Evolutionary conservation across 352 stramenopile genomes (phyloP).

Genomic region (Phytopythium vexans): DNA sequence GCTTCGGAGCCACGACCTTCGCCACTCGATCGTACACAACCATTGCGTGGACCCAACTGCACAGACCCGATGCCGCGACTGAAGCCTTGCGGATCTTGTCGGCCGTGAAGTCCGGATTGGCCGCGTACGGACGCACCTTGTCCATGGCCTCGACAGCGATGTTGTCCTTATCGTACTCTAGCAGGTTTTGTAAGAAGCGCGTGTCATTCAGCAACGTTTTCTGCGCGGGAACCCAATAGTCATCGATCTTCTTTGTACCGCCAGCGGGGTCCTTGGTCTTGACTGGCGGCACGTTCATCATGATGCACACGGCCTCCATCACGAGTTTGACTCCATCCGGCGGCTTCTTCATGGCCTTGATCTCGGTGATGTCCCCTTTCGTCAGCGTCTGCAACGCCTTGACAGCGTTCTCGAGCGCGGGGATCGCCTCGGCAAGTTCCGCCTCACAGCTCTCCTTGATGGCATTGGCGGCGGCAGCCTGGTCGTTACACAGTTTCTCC

Average conservation of each 20-base stretch:
- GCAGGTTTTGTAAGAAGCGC: slow-evolving; percentile 90
- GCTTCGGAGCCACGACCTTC: slow-evolving; percentile 92
- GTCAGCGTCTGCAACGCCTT: slow-evolving; percentile 92
- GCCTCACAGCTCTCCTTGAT: slow-evolving; percentile 92
- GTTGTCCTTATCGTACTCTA: slow-evolving; percentile 96
- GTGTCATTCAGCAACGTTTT: slow-evolving; percentile 93
- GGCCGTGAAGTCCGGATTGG: slow-evolving; percentile 90
- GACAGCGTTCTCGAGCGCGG: slow-evolving; percentile 88
- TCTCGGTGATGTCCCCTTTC: slow-evolving; percentile 93
- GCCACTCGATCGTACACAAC: slow-evolving; percentile 94
- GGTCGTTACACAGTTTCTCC: slow-evolving; percentile 83
- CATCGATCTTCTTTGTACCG: slow-evolving; percentile 90
- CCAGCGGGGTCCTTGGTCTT: slow-evolving; percentile 92
- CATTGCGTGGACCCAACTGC: slow-evolving; percentile 96
- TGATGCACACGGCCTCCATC: slow-evolving; percentile 95
- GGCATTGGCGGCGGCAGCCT: slow-evolving; percentile 81
- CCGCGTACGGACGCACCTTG: slow-evolving; percentile 83
- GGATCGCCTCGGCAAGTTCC: slow-evolving; percentile 91
- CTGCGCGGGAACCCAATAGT: slow-evolving; percentile 93
- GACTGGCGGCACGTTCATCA: slow-evolving; percentile 91
- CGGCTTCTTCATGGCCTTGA: slow-evolving; percentile 97
- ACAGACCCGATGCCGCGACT: slow-evolving; percentile 92
- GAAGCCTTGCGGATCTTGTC: slow-evolving; percentile 95
- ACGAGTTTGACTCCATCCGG: slow-evolving; percentile 93
- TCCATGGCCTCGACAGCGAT: slow-evolving; percentile 89